Base-by-base conservation (phyloP, 1,284 basidiomycete genomes). In the Apiotrichum sp. region DNA sequence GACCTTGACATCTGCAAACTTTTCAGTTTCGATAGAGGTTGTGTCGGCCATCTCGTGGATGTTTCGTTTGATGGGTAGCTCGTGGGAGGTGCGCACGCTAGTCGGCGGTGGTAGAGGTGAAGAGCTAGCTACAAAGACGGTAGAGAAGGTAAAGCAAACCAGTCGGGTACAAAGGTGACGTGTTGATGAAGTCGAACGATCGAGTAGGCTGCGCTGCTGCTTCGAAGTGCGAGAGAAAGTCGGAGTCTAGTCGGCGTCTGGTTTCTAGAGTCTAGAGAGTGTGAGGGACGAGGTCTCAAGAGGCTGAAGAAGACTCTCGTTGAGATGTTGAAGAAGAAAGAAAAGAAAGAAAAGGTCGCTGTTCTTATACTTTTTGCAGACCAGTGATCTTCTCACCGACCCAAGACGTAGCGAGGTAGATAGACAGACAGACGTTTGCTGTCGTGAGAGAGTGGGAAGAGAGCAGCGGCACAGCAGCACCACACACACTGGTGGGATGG, bases 201-300 rank as follows among this genome's bases (percentile, higher is more conserved):
- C 47, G 47, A 48, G 16, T 48, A 48, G 47, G 9, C 22, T 22
- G 22, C 22, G 22, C 22, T 22, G 22, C 22, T 22, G 22, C 22
- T 22, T 22, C 22, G 22, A 22, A 22, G 22, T 22, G 22, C 22
- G 22, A 16, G 40, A 41, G 40, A 16, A 29, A 8, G 47, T 31
- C 44, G 44, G 22, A 48, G 45, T 34, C 33, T 36, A 29, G 33
- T 47, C 22, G 13, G 35, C 36, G 47, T 48, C 47, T 48, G 47
- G 47, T 48, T 22, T 22, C 47, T 48, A 48, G 47, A 48, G 47
- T 48, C 47, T 48, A 48, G 47, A 48, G 47, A 48, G 16, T 48
- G 47, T 48, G 33, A 13, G 22, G 31, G 22, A 10, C 16, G 38
- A n/a, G 33, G n/a, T 48, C 47, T 48, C 47, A 36, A 48, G 47